Base-by-base conservation (phyloP, 768 basidiomycete genomes). In the Rhizopogon vulgaris region DNA sequence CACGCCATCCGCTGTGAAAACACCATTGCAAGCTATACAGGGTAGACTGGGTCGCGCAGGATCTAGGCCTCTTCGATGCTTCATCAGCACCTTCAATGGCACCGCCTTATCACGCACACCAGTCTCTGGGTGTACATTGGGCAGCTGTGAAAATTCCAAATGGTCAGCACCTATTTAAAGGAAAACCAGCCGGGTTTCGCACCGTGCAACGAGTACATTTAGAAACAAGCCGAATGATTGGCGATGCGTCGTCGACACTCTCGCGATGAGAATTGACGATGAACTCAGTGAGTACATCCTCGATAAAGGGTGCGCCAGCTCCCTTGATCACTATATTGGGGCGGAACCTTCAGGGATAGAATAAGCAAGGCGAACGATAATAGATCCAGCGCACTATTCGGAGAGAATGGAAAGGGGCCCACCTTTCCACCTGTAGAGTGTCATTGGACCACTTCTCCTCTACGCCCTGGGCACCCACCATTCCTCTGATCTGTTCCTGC, bases 181-280 rank as follows among this genome's bases (percentile, higher is more conserved):
- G 6, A 50, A 51, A 38, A 52, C n/a, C 34, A 32, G 38, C 12
- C 10, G 9, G 51, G 28, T 65, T 79, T 64, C 64, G 61, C 55
- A 89, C 88, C 73, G 87, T 66, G 66, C 88, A 91, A 46, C 88
- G 79, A 32, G 78, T 63, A 63, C 87, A 90, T 53, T 81, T 81
- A 10, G 79, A 81, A 22, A 91, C 86, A 3, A 90, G 70, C 15
- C 73, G 72, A 52, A 89, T 73, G 10, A 62, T 52, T 27, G 61
- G 56, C 28, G 56, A 43, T 37, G 57, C 55, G 24, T 39, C 52
- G 1, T 60, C 54, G 9, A 17, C 30, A 9, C 60, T 60, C 45
- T 65, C 60, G 45, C 38, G 49, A 11, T 57, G 58, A 7, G 75
- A 69, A 28, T 77, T 76, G 58, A 87, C 74, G 4, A 65, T 57